Evolutionary conservation across 2,329 filamentous ascomycete genomes (phyloP), one percentile per base, ranked within the genome.

Genomic region (Magnaporthiopsis rhizophila): DNA sequence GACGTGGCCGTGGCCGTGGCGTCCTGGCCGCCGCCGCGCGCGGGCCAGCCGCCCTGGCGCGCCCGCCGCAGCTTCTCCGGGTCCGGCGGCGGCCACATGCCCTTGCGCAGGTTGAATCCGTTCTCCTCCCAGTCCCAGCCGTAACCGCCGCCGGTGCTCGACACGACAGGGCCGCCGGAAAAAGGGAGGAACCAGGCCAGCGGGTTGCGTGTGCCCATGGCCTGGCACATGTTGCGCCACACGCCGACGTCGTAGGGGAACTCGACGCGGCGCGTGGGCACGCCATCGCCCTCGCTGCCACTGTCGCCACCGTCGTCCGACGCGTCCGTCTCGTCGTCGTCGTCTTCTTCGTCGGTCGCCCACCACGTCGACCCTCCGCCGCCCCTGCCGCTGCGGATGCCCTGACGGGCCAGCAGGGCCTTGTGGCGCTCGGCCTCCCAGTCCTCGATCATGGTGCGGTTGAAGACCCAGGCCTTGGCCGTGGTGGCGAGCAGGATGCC

Each of bases 221-320:
- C 89, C 71, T 91, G 87, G 21, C 83, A 81, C 72, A 94, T 81
- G 73, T 96, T 96, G 50, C 78, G 73, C 77, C 86, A 92, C 69
- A 95, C 79, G 62, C 89, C 90, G 59, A 94, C 77, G 71, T 96
- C 91, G 75, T 92, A 95, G 0, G 91, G 91, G 69, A 92, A 95
- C 74, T 94, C 89, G 69, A 93, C 84, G 21, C 38, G 36, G 56
- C 58, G 13, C 18, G 62, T 36, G 12, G 79, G 76, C 2, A 87
- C 67, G 64, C 78, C 74, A 7, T 80, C 77, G 5, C 74, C 59
- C 80, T 75, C 69, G 32, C 32, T 34, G 32, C 32, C 71, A 34
- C 76, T 73, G 9, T 75, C 75, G 45, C 75, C 38, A 13, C 65
- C 58, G 6, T 30, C 5, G 28, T 30, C 28, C 3, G 28, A 30